Base-by-base conservation (phyloP, 495 filamentous ascomycete species). In the Hypoxylon fragiforme region DNA sequence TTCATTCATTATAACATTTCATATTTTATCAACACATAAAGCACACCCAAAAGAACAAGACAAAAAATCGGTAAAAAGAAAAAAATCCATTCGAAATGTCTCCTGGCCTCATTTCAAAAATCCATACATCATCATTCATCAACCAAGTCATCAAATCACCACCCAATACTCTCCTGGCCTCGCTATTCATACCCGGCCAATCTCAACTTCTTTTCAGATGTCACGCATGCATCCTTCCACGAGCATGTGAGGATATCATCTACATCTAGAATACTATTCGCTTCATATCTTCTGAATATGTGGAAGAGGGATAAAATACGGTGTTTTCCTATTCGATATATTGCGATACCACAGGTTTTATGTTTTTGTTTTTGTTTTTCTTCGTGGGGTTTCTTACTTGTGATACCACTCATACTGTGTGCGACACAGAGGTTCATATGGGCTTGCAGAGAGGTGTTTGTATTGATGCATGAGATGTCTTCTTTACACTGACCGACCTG, bases 1-100 rank as follows among this genome's bases (percentile, higher is more conserved):
- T 69, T 69, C 67, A 26, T 48, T 70, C 67, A 31, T 68, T 70
- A 55, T 37, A 8, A 49, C 24, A 12, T 68, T 66, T 70, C 57
- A 51, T 68, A 63, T 18, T 51, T 32, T n/a, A n/a, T 32, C 15
- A 31, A 51, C 22, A 9, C 26, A 52, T 32, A 55, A 62, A 35
- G 12, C 12, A 26, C n/a, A n/a, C n/a, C 12, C 19, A 52, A 57
- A 52, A 32, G 19, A 2, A 40, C 36, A 22, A 57, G 4, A 40
- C 36, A 22, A 57, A 58, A 60, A 65, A 58, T 49, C 58, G 12
- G 22, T 46, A 43, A 65, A 60, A 57, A 44, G 2, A 42, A 9
- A 15, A 49, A 46, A 55, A 54, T 31, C 7, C 24, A 41, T 30
- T 8, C 8, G 35, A 36, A 45, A 43, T 54, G 30, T 57, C 50